Evolutionary conservation across 1,284 basidiomycete species (phyloP), one percentile per base, ranked within the genome.

Genomic region (Ustilago sp.): DNA sequence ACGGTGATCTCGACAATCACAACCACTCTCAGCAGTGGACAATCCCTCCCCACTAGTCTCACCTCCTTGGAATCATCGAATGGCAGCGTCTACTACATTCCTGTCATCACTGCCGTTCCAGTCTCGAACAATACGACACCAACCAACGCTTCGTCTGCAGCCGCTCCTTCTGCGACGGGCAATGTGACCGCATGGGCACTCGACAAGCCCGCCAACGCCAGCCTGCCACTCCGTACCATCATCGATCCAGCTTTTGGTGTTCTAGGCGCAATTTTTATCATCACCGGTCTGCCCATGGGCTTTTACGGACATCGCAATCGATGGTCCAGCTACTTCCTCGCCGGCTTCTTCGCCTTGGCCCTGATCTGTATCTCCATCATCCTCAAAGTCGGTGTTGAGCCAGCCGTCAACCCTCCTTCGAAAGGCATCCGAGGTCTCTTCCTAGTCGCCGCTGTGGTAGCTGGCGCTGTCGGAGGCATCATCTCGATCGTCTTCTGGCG

Each of bases 201-300:
- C 13, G 19, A 62, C 45, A 60, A 52, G 35, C 39, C 67, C 8
- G 17, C 54, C 31, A 54, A 23, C 58, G 41, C n/a, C 15, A 48
- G 52, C 17, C 64, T 80, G 1, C 79, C 80, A 1, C 77, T 82
- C 9, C 43, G 74, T 39, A 81, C 74, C 32, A 36, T 88, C 81
- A 88, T 98, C 57, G 93, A 95, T 82, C 92, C 93, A 15, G 94
- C 91, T 15, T 98, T 95, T 86, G 94, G 92, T 39, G 92, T 95
- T 13, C 89, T 95, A 8, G 95, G 95, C 57, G 93, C 90, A 8
- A 87, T 97, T 75, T 90, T 98, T 83, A 94, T 98, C 79, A 81
- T 96, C 57, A 93, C 93, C 8, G 95, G 95, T 63, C 88, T 95
- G 15, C 93, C 94, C 4, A 93, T 93, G 72, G 92, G 93, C 0